Base-by-base conservation (phyloP, 2,329 filamentous ascomycete species). In the Phaeophleospora eucalypticola region DNA sequence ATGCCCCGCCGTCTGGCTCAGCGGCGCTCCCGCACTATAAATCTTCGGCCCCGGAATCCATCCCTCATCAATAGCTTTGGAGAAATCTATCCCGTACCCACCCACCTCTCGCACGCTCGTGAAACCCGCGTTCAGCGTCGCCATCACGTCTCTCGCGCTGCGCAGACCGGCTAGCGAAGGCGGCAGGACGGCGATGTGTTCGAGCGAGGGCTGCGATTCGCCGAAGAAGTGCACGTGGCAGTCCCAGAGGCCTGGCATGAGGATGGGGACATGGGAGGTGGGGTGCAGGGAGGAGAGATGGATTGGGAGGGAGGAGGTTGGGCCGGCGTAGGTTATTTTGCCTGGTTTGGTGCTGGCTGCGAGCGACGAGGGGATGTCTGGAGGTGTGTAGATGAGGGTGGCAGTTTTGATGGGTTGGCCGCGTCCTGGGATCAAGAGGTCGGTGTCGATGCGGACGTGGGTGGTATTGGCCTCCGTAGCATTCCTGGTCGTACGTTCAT, bases 161-260 rank as follows among this genome's bases (percentile, higher is more conserved):
- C 73, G 62, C 4, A 71, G 69, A 3, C 72, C 73, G 12, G 68
- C 63, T 7, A 71, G 56, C 3, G 64, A 59, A 10, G 38, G 61
- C 51, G 16, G 53, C 36, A 40, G 56, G 46, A 33, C 32, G 7
- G 52, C 50, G 7, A 57, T 10, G 21, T 53, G 43, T 12, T 53
- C 45, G 3, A 51, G 20, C 29, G 45, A 46, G 1, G 44, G 48
- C 12, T 44, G 36, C 6, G 45, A 36, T n/a, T 47, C 45, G 43
- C 49, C 51, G 27, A 56, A 45, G 41, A 53, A 46, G 35, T 75
- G 33, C 3, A 69, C 67, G 57, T 78, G 76, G 52, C 68, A 72
- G 48, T 79, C 76, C 75, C 76, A 79, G 17, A 80, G 65, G 1
- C 76, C 76, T 0, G 76, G 76, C 63, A 79, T 71, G 3, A 76